A percentile compares a stretch with the other conserved stretches of the same genome.
Conservation (phyloP, 1,284 basidiomycete genomes). For the Trichosporon coremiiforme region DNA sequence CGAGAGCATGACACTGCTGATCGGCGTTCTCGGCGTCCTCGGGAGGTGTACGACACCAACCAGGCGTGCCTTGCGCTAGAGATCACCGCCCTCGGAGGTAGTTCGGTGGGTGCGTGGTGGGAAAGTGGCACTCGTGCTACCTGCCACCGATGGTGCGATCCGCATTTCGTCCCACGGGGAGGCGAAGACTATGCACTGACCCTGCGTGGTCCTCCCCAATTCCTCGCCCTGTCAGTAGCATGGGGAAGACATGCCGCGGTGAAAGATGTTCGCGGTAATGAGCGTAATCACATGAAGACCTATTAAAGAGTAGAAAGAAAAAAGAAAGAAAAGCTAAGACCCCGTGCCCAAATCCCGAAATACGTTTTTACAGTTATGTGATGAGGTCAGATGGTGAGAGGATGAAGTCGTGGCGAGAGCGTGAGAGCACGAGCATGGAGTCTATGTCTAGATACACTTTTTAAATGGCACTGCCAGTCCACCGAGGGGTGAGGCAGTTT, state of each 20-base stretch:
- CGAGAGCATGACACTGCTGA: background rate
- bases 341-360: background rate
- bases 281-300: constrained; percentile 16
- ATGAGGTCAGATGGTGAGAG: background rate
- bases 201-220: too few species aligned
- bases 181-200: background rate
- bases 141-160: background rate
- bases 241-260: too few species aligned
- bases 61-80: background rate
- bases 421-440: background rate
- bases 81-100: background rate
- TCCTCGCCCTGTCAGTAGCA: background rate
- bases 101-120: background rate
- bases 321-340: background rate
- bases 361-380: constrained; percentile 10
- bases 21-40: background rate
- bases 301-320: background rate
- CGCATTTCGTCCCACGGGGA: too few species aligned
- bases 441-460: constrained; percentile 8
- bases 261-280: background rate
- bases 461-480: background rate
- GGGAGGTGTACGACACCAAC: too few species aligned
- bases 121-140: background rate
- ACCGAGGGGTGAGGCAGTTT: background rate
- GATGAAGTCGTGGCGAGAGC: background rate